Base-by-base conservation (phyloP, 2,329 filamentous ascomycete species). In the Diatrype stigma region DNA sequence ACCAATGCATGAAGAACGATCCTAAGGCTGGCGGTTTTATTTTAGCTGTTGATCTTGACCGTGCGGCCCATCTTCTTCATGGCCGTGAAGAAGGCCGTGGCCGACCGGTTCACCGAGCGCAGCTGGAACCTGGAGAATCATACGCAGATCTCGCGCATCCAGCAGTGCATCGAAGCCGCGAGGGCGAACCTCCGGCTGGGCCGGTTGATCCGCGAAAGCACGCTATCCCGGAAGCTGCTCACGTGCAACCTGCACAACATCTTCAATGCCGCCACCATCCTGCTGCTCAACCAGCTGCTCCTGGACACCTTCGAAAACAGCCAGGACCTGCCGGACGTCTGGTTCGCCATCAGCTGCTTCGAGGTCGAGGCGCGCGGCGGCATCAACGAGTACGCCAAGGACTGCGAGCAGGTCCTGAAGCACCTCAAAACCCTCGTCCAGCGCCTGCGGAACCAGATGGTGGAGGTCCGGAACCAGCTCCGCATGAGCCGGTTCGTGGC, bases 261-360 rank as follows among this genome's bases (percentile, higher is more conserved):
- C 37, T 78, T 79, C 65, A 78, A 77, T 58, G 74, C 76, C 2
- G 73, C 75, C 50, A 67, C 77, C 35, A 68, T 77, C 17, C 66
- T 80, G 30, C 69, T 77, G 49, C 66, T 80, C 48, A 69, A 74
- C 51, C 69, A 73, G 52, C 66, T 78, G 22, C 63, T 76, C 2
- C 67, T 67, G 38, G 61, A 66, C 21, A 64, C 68, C 28, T 55
- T 64, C 11, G 56, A 58, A 45, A 63, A 57, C 47, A 60, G 52
- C 34, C 40, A 8, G 22, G 67, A 65, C 48, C 51, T 53, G 42
- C 61, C 44, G 3, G 69, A 71, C 38, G 65, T 78, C 19, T 57
- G 62, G 2, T 75, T 73, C 51, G 73, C 71, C 42, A 68, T 72
- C 45, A 61, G 67, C 11, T 63, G 69, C n/a, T 74, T 78, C 48